These are phyloP conservation scores for Termitomyces sp. DNA, from an alignment of 768 basidiomycete species.

Conservation along the genomic window DNA sequence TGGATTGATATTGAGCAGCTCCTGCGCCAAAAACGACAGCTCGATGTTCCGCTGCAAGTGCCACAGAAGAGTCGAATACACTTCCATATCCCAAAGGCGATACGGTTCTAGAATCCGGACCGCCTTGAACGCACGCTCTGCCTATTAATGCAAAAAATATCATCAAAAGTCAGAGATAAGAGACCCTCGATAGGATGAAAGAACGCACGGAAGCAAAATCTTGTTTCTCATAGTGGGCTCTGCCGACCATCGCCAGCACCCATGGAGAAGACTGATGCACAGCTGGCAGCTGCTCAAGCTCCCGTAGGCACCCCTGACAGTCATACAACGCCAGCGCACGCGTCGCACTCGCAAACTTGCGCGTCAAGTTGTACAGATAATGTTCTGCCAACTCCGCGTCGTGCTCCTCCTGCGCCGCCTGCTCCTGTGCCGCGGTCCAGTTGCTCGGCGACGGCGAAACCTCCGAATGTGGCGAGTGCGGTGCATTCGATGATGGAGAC, in stretches of 20 bases:
- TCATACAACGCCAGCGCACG: slow-evolving; percentile 73
- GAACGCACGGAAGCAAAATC: slow-evolving; percentile 83
- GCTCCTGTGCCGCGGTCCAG: slow-evolving; percentile 67
- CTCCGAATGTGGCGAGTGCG: slow-evolving; percentile 63
- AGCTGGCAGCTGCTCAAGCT: slow-evolving; percentile 72
- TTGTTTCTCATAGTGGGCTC: slow-evolving; percentile 85
- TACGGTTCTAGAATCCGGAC: slow-evolving; percentile 86
- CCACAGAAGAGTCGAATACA: slow-evolving; percentile 95
- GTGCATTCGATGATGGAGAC: slow-evolving; percentile 55
- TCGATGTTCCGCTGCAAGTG: slow-evolving; percentile 82
- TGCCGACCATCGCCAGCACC: slow-evolving; percentile 80
- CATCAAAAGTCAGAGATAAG: slow-evolving; percentile 23
- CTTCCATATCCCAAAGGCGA: slow-evolving; percentile 89
- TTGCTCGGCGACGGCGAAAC: slow-evolving; percentile 58
- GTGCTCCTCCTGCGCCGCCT: slow-evolving; percentile 67
- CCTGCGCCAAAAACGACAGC: slow-evolving; percentile 91
- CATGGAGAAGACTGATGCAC: slow-evolving; percentile 72
- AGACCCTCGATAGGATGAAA: slow-evolving; percentile 11
- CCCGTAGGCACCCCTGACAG: slow-evolving; percentile 67
- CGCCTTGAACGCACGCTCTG: slow-evolving; percentile 84
- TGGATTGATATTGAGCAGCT: slow-evolving; percentile 82
- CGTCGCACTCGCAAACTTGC: slow-evolving; percentile 79
- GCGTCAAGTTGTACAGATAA: slow-evolving; percentile 77
- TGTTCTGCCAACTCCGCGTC: slow-evolving; percentile 75
- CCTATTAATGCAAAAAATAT: slow-evolving; percentile 41